Evolutionary conservation across 805 yeast genomes (phyloP).

Genomic region (Sporopachydermia quercuum): DNA sequence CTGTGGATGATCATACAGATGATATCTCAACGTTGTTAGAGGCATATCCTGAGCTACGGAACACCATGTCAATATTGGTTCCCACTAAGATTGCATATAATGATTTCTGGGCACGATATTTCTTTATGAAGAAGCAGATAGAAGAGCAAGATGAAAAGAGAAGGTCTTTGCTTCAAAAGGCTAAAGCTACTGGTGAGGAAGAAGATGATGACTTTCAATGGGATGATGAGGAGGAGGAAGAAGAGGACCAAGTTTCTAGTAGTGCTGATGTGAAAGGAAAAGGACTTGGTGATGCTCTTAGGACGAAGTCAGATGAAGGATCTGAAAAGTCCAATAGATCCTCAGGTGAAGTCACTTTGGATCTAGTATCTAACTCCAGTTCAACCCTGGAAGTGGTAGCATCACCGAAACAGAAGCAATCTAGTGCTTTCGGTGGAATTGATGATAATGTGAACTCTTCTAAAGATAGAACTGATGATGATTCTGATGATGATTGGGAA

Average conservation of each 20-base stretch:
- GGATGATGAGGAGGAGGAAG: slow-evolving; percentile 36
- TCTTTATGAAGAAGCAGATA: slow-evolving; percentile 35
- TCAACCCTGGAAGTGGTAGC: slow-evolving; percentile 22
- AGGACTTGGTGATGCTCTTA: slow-evolving; percentile 10
- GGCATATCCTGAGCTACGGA: slow-evolving; percentile 34
- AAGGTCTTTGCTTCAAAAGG: slow-evolving; percentile 38
- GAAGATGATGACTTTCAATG: slow-evolving; percentile 37
- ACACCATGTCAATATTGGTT: slow-evolving; percentile 46
- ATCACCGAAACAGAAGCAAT: slow-evolving; percentile 2
- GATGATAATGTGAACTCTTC: slow-evolving; percentile 2
- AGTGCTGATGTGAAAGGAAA: slow-evolving; percentile 25
- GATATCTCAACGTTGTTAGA: slow-evolving; percentile 33
- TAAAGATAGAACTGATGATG: slow-evolving; percentile 4
- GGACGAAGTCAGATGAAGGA: slow-evolving; percentile 3
- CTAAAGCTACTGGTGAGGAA: slow-evolving; percentile 18
- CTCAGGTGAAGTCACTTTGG: slow-evolving; percentile 26
- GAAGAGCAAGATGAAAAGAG: slow-evolving; percentile 50
- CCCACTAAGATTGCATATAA: slow-evolving; percentile 45
- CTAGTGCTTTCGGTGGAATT: slow-evolving; percentile 5
- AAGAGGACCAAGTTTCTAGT: slow-evolving; percentile 7
- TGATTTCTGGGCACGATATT: slow-evolving; percentile 66
- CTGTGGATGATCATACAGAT: slow-evolving; percentile 32
- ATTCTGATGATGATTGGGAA: slow-evolving; percentile 48
- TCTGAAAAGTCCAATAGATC: slow-evolving; percentile 15
- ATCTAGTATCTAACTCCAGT: slow-evolving; percentile 22